Evolutionary conservation across 192 early-diverging fungal species (phyloP).

Genomic region (Gonapodya prolifera): DNA sequence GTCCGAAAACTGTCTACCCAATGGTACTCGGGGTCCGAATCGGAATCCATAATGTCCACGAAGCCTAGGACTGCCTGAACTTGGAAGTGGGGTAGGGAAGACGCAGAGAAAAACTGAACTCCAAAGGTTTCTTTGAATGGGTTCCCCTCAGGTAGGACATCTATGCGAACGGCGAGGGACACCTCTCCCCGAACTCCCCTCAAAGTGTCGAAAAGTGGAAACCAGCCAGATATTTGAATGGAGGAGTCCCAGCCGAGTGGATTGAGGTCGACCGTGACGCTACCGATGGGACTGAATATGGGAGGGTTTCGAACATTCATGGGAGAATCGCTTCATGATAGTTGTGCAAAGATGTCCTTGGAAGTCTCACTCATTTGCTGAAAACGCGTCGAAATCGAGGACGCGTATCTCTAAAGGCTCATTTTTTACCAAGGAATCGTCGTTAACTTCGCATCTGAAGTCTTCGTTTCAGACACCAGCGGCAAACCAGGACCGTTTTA

Average conservation of each 20-base stretch:
- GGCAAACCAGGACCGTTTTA: neutral
- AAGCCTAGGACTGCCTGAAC: constrained; percentile 52
- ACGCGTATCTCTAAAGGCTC: constrained; percentile 67
- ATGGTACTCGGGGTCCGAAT: constrained; percentile 66
- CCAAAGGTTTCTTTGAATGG: constrained; percentile 65
- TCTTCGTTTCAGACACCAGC: neutral
- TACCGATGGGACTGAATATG: constrained; percentile 62
- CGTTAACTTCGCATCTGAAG: constrained; percentile 35
- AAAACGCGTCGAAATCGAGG: constrained; percentile 35
- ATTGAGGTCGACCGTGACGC: constrained; percentile 64
- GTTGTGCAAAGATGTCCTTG: neutral
- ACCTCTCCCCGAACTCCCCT: constrained; percentile 62
- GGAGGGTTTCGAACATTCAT: neutral
- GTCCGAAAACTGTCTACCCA: constrained; percentile 58
- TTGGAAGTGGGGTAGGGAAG: constrained; percentile 36
- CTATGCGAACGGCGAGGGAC: constrained; percentile 51
- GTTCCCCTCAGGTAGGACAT: constrained; percentile 72
- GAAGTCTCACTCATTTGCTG: constrained; percentile 3
- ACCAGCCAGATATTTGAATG: constrained; percentile 58
- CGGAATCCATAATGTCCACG: constrained; percentile 49
- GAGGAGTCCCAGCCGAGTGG: constrained; percentile 50
- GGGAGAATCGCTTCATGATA: neutral
- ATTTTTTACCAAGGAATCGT: constrained; percentile 69
- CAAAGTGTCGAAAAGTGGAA: constrained; percentile 64
- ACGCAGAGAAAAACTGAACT: constrained; percentile 52